Base-by-base conservation (phyloP, 495 filamentous ascomycete species). In the Aspergillus indologenus region DNA sequence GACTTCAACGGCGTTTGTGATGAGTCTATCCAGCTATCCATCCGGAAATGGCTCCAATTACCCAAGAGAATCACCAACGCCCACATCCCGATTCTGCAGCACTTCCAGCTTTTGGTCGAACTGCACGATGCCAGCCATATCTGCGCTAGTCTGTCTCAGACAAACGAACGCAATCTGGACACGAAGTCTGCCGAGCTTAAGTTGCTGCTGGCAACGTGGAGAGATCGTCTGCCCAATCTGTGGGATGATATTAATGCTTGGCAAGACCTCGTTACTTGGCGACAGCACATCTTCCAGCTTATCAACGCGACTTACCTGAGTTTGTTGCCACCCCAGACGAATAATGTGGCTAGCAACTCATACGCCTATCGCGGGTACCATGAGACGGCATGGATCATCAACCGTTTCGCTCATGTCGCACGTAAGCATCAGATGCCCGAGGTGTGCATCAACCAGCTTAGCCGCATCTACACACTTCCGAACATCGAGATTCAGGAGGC, bases 401-500 rank as follows among this genome's bases (percentile, higher is more conserved):
- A 99, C 70, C 83, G 95, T 19, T 99, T 99, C 67, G 95, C 95
- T 3, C 94, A 98, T 66, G 95, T 99, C 42, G 94, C 95, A 50
- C 85, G 95, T 26, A 98, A 98, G 77, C 95, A 99, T 69, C 91
- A 91, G 63, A 86, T 99, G 63, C 90, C 92, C 1, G 95, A 98
- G 48, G 94, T 98, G 53, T 99, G 95, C 78, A 96, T 98, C 70
- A 89, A 83, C 61, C 95, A 99, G 68, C 83, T 99, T 14, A 96
- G 91, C 66, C 90, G 92, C 52, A 99, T 99, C 65, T 99, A 99
- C 70, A 98, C 94, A 0, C 82, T 99, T 11, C 95, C 95, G 8
- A 99, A 99, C 66, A 99, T 99, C 34, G 95, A 99, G 75, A 99
- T 99, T 54, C 94, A 99, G 71, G 94, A 99, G 70, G 95, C 95